Evolutionary conservation across 176 grass and related monocot genomes (phyloP).

Genomic region (Triticum monococcum): DNA sequence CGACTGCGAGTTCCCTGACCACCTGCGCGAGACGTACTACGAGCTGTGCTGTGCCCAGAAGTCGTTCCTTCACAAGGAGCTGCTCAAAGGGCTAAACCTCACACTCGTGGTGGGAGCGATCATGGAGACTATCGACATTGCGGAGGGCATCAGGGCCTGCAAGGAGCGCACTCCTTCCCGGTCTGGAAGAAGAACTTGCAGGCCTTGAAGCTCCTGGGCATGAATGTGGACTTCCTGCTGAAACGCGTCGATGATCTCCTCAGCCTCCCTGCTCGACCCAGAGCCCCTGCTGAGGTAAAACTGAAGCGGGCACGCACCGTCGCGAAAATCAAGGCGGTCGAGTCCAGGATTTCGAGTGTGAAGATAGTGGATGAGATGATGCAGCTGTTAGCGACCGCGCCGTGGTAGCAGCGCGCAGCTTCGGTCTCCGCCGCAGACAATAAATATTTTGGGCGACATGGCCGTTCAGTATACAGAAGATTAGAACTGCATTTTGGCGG

Average conservation of each 20-base stretch:
- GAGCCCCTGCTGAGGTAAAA: neutral
- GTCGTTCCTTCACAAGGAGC: conserved; percentile 34
- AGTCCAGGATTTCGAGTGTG: conserved; percentile 20
- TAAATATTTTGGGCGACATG: no score
- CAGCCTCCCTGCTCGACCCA: neutral
- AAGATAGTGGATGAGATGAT: neutral
- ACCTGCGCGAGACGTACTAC: conserved; percentile 32
- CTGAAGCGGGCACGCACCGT: neutral
- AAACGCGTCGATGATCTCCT: conserved; percentile 8
- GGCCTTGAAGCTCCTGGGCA: conserved; percentile 37
- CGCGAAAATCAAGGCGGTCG: conserved; percentile 20
- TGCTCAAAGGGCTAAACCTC: conserved; percentile 34
- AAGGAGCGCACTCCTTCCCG: neutral
- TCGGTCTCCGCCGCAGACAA: no score
- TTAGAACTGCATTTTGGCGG: neutral
- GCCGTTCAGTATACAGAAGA: neutral
- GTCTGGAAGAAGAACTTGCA: conserved; percentile 49
- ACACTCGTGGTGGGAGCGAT: conserved; percentile 35
- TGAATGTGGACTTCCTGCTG: conserved; percentile 36
- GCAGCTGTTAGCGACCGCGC: neutral
- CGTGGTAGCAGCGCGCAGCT: no score
- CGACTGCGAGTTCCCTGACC: conserved; percentile 29
- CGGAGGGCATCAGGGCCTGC: conserved; percentile 34
- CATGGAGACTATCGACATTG: conserved; percentile 41
- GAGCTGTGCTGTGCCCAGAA: conserved; percentile 42